Evolutionary conservation across 1,139 yeast species (phyloP).

Genomic region (Magnusiomyces fungicola): DNA sequence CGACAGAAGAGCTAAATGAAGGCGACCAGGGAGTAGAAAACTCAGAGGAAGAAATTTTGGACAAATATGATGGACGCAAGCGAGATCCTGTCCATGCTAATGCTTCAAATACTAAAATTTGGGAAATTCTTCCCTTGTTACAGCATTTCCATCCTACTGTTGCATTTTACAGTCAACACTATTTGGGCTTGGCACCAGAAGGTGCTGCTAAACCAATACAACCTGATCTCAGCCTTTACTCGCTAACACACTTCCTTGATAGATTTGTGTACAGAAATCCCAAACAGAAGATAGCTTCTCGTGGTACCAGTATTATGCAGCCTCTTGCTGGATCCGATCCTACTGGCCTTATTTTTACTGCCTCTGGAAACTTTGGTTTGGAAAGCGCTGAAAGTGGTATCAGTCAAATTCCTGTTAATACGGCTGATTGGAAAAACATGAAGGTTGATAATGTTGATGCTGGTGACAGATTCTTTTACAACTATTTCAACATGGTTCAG

Average conservation of each 20-base stretch:
- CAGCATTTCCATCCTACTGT: constrained; percentile 92
- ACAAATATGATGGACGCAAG: constrained; percentile 70
- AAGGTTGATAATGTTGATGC: constrained; percentile 64
- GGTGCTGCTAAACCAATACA: constrained; percentile 43
- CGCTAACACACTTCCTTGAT: constrained; percentile 85
- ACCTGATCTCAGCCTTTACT: constrained; percentile 86
- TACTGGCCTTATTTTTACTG: constrained; percentile 59
- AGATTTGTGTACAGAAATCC: constrained; percentile 93
- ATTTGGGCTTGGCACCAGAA: constrained; percentile 36
- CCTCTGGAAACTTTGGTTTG: not conserved
- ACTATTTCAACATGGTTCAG: constrained; percentile 67
- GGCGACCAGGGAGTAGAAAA: constrained; percentile 30
- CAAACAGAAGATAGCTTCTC: constrained; percentile 59
- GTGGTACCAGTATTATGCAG: constrained; percentile 95
- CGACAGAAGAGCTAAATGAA: constrained; percentile 11
- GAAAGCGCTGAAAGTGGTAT: constrained; percentile 19
- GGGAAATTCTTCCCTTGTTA: constrained; percentile 75
- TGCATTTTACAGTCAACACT: constrained; percentile 58
- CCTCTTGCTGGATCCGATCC: constrained; percentile 84
- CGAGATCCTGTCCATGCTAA: constrained; percentile 87
- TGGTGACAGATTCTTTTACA: constrained; percentile 84
- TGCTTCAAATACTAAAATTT: constrained; percentile 71
- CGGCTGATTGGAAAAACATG: constrained; percentile 73
- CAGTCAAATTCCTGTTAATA: constrained; percentile 60
- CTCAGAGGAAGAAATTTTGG: constrained; percentile 26